Evolutionary conservation across 192 early-diverging fungal species (phyloP).

Genomic region (Ambispora gerdemannii): DNA sequence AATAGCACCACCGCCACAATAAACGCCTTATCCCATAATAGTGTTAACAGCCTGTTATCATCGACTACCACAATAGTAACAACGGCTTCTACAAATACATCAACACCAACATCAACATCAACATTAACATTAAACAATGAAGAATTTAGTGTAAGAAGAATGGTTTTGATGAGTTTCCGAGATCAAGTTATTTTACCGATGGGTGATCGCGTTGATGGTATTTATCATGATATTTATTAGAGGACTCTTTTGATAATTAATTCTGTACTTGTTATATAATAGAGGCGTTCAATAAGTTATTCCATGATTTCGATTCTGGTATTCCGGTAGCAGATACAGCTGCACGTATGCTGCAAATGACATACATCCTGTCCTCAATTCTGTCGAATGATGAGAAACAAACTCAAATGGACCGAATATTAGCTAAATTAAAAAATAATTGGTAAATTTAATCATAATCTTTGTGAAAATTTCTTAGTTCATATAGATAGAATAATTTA

Average conservation of each 20-base stretch:
- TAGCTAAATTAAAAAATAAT: conserved; percentile 50
- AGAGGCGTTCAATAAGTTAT: conserved; percentile 62
- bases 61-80: too few relatives aligned
- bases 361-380: conserved; percentile 56
- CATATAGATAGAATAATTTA: too few relatives aligned
- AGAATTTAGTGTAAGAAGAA: conserved; percentile 44
- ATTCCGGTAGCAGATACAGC: conserved; percentile 62
- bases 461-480: too few relatives aligned
- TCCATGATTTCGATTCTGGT: conserved; percentile 61
- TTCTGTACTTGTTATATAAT: too few relatives aligned
- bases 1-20: too few relatives aligned
- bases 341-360: conserved; percentile 71
- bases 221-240: not conserved
- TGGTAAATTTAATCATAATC: too few relatives aligned
- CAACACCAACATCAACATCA: too few relatives aligned
- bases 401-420: conserved; percentile 48
- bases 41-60: not conserved
- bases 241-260: not conserved
- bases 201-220: conserved; percentile 60
- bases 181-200: conserved; percentile 65
- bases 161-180: conserved; percentile 63
- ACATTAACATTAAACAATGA: not conserved
- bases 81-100: too few relatives aligned
- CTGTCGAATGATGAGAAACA: conserved; percentile 48
- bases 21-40: too few relatives aligned